Evolutionary conservation across 176 grass and related monocot species (phyloP), one percentile per base, ranked within the genome.

Genomic region (Raddia distichophylla): DNA sequence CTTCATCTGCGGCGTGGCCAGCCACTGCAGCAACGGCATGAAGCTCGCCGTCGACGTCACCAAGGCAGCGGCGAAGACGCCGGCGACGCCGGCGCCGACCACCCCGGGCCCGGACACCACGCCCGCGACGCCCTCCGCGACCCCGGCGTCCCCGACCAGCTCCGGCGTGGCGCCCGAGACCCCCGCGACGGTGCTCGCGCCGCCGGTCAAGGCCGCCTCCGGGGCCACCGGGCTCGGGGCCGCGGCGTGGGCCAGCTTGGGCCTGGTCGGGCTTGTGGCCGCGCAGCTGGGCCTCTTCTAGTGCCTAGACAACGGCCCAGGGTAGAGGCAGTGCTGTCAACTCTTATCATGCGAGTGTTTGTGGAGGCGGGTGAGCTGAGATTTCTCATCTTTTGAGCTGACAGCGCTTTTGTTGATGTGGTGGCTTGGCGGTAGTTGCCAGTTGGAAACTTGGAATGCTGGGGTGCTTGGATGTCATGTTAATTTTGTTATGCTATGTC

Each of bases 1-100:
- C 83, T 97, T 85, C 91, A 93, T 97, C 80, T 97, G 94, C 50
- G 81, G 91, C 67, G 46, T 93, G 7, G 0, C 91, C 6, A 69
- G 91, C 8, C 94, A 93, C 78, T 97, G 94, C 91, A 77, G 86
- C 56, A 76, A 43, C 46, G 94, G 94, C 83, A 97, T 97, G 94
- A 97, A 97, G 83, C 86, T 97, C 67, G 56, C 40, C 27, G 86
- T 97, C 12, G 55, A 78, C 17, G 94, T 97, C 10, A 74, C 83
- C 12, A 50, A 82, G 5, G 58, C 81, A 2, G 4, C 84, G 17
- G 82, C 92, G 10, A 50, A 82, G 5, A 51, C 81, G 3, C 3
- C 84, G 17, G 82, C 92, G 10, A 61, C 83, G 2, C 87, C 83
- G 43, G 35, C 74, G 4, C 43, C 87, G 0, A 58, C 61, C 75